Evolutionary conservation across 495 filamentous ascomycete species (phyloP), one percentile per base, ranked within the genome.

Genomic region (Hypoxylon cercidicola): DNA sequence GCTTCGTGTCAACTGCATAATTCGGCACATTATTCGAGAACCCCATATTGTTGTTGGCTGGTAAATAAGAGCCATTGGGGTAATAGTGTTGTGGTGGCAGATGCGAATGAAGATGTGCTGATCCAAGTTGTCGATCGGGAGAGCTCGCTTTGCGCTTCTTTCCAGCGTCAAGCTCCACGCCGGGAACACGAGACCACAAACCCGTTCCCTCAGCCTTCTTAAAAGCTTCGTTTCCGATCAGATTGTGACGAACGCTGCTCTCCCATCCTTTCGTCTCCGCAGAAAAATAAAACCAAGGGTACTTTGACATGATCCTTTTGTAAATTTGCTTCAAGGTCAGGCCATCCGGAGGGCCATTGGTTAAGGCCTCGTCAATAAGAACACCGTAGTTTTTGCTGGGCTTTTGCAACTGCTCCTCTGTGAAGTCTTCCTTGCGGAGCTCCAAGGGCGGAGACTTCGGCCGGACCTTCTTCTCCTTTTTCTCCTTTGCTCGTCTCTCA

Each of bases 281-380:
- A 54, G 85, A 86, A 75, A 97, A 91, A 60, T 90, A 91, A 76
- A 91, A 99, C 75, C 87, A 97, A 0, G 95, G 96, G 69, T 96
- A 97, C 68, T 90, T 91, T 69, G 88, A 78, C 76, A 92, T 89
- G 60, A 99, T 90, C 21, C 90, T 86, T 64, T 90, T 89, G 74
- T 99, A 99, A 39, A 99, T 98, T 73, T 97, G 90, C 68, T 96
- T 94, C 30, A 99, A 80, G 25, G 92, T 92, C 77, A 97, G 86
- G 10, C 87, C 85, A 2, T 86, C 86, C 3, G 81, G 87, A 3
- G 78, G 78, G 15, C 90, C 91, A 46, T 90, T 89, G 0, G 85
- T 86, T 37, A 98, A 82, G 20, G 93, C 90, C 73, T 97, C 93
- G 75, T 97, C 90, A 56, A 97, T 96, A 40, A 98, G 85, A 46